Base-by-base conservation (phyloP, 257 asterid genomes). In the Osmanthus fragrans region DNA sequence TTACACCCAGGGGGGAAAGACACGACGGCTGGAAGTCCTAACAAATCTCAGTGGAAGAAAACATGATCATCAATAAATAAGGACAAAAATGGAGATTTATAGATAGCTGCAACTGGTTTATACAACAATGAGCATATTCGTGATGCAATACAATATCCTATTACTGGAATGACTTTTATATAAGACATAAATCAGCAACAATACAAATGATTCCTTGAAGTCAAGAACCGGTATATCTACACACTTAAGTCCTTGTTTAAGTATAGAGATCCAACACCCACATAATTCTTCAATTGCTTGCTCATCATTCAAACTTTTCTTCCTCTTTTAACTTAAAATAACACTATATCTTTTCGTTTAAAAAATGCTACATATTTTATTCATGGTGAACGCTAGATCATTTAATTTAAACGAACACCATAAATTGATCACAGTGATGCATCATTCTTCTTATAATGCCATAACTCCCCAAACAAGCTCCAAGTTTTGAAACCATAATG, bases 1-100 rank as follows among this genome's bases (percentile, higher is more conserved):
- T 87, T 89, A 88, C 99, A 95, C 60, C 96, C 98, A 70, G 97
- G 91, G 76, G 96, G 94, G n/a, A 92, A 93, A 83, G 91, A 96
- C 89, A 93, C 40, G n/a, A 95, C 47, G 4, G 92, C 85, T 29
- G 99, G 99, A 87, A 95, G 80, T 68, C 99, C 99, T 95, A 89
- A 54, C 73, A 79, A 73, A 16, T 72, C 47, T 49, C 76, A 37
- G 78, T 40, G 74, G 56, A 80, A 63, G 78, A 34, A 72, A 42
- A 70, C 29, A 47, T 75, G n/a, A 79, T 25, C 21, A 70, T 19
- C 25, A 54, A 71, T 40, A 77, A 65, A 72, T 27, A 56, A 7
- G 21, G 73, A 76, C 56, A 54, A 37, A 72, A 58, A 68, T 60
- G 68, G 32, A 76, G 51, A 54, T 80, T 27, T 54, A 71, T 69